phyloP scores from a whole-genome alignment of 2,329 filamentous ascomycete genomes.

The Westerdykella aurantiaca region DNA sequence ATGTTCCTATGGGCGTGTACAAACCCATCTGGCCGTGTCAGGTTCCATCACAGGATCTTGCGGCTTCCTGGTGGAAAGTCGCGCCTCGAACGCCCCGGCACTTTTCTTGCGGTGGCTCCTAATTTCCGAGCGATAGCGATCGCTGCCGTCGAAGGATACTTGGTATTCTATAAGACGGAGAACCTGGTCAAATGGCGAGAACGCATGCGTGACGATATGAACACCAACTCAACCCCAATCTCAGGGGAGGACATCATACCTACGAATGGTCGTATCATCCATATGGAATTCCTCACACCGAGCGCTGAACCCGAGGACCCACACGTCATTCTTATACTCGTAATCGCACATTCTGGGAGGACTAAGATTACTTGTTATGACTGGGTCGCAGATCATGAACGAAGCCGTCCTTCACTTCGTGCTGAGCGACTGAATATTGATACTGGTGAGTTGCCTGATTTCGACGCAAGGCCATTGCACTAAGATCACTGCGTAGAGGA shows the following conservation, averaged over 20 bases:
- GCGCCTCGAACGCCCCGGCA: conserved; percentile 51
- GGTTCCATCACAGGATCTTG: conserved; percentile 58
- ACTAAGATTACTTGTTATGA: conserved; percentile 48
- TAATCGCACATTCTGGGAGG: conserved; percentile 42
- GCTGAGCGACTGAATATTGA: conserved; percentile 24
- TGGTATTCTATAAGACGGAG: conserved; percentile 67
- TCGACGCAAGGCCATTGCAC: not conserved
- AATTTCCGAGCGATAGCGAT: conserved; percentile 60
- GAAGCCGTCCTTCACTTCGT: conserved; percentile 17
- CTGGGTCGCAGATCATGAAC: conserved; percentile 47
- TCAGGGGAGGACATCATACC: conserved; percentile 43
- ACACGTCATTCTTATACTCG: conserved; percentile 68
- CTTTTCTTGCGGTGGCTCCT: conserved; percentile 72
- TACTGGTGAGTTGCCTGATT: conserved; percentile 13
- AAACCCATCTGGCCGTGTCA: conserved; percentile 41
- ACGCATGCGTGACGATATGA: conserved; percentile 37
- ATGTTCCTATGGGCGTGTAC: conserved; percentile 68
- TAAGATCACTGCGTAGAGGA: conserved; percentile 24
- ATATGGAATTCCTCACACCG: conserved; percentile 80
- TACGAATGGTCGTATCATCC: conserved; percentile 67
- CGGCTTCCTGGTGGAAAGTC: conserved; percentile 54
- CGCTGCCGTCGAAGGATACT: conserved; percentile 62
- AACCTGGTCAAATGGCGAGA: conserved; percentile 48
- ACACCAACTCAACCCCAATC: conserved; percentile 51
- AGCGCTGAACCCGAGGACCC: conserved; percentile 59